A percentile compares a stretch with the other conserved stretches of the same genome.
Evolutionary conservation across 768 basidiomycete species (phyloP).

Genomic region (Suillus tomentosus): DNA sequence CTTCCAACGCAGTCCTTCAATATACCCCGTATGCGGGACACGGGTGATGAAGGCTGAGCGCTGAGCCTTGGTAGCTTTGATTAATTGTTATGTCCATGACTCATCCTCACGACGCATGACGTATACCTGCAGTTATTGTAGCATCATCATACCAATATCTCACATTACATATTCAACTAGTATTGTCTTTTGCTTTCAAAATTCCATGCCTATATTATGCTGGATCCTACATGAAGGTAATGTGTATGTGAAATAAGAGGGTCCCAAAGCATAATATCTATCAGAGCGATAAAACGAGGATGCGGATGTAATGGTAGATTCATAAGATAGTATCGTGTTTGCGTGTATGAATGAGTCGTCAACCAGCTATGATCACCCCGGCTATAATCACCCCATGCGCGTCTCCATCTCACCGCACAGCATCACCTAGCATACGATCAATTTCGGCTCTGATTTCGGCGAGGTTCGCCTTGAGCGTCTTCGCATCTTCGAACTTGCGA

Average conservation of each 20-base stretch:
- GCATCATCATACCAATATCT: slow-evolving; percentile 10
- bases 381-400: neutral
- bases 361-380: neutral
- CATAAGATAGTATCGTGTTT: slow-evolving; percentile 1
- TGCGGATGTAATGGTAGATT: slow-evolving; percentile 5
- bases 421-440: slow-evolving; percentile 55
- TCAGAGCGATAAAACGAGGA: slow-evolving; percentile 1
- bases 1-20: slow-evolving; percentile 51
- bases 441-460: slow-evolving; percentile 86
- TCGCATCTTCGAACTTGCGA: slow-evolving; percentile 95
- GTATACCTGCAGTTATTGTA: slow-evolving; percentile 6
- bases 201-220: slow-evolving; percentile 9
- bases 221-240: slow-evolving; percentile 8
- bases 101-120: slow-evolving; percentile 1
- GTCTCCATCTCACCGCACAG: slow-evolving; percentile 18
- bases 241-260: neutral
- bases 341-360: neutral
- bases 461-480: slow-evolving; percentile 77
- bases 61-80: slow-evolving; percentile 20
- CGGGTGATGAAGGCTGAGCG: slow-evolving; percentile 31
- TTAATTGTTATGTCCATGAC: slow-evolving; percentile 12
- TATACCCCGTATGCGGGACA: slow-evolving; percentile 31
- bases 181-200: slow-evolving; percentile 6
- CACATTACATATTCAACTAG: slow-evolving; percentile 11
- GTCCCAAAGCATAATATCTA: slow-evolving; percentile 5